phyloP scores from a whole-genome alignment of 345 rosid genomes.

The Salix dunnii region DNA sequence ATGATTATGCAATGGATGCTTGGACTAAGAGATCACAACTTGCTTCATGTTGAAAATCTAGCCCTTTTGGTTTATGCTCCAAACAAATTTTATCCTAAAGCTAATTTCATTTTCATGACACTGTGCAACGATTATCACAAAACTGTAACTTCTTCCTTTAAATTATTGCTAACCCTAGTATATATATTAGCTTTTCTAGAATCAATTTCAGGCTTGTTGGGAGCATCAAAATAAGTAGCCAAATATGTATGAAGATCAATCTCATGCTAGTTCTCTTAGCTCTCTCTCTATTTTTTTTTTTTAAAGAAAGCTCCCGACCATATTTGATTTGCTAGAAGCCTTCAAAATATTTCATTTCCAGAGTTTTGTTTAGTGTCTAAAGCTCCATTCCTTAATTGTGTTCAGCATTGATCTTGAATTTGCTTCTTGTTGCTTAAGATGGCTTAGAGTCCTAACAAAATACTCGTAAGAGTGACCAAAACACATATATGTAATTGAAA shows the following conservation, averaged over 20 bases:
- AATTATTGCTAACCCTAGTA: background rate
- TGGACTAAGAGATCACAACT: slow-evolving; percentile 31
- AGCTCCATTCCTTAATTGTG: background rate
- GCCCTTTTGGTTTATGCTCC: background rate
- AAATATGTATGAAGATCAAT: too few species aligned
- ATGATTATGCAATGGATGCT: slow-evolving; percentile 33
- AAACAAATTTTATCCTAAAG: background rate
- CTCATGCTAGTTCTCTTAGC: too few species aligned
- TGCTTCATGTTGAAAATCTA: slow-evolving; percentile 10
- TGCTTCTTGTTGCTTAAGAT: background rate
- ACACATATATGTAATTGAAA: background rate
- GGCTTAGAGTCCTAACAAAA: background rate
- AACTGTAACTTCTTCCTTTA: background rate
- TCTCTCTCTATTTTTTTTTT: too few species aligned
- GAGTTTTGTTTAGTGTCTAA: background rate
- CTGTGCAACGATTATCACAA: background rate
- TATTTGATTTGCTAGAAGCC: background rate
- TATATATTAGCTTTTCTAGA: background rate
- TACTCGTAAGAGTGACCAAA: background rate
- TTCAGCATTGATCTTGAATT: background rate
- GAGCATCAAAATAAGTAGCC: too few species aligned
- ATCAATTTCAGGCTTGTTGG: too few species aligned
- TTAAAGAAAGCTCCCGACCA: too few species aligned
- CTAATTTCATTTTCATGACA: background rate
- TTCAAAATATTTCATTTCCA: background rate